phyloP scores from a whole-genome alignment of 495 filamentous ascomycete genomes.

The Podospora australis region DNA sequence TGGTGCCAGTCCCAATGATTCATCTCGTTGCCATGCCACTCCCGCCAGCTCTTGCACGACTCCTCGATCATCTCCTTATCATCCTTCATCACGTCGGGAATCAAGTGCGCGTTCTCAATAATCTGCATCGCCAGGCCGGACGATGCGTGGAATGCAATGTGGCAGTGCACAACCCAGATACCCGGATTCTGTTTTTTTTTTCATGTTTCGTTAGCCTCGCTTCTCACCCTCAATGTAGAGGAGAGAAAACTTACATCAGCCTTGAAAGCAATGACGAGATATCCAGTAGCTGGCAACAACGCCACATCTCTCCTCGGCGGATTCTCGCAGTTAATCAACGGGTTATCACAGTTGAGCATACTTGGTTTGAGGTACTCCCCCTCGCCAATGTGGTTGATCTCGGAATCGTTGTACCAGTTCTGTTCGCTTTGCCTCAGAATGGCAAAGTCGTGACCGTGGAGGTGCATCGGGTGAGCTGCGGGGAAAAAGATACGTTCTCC shows the following conservation, averaged over 20 bases:
- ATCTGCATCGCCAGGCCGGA: slow-evolving; percentile 39
- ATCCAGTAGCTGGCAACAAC: slow-evolving; percentile 26
- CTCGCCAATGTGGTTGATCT: neutral
- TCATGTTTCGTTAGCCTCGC: slow-evolving; percentile 1
- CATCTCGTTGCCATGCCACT: slow-evolving; percentile 15
- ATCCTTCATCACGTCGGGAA: slow-evolving; percentile 20
- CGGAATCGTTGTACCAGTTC: slow-evolving; percentile 5
- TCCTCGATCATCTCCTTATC: slow-evolving; percentile 12
- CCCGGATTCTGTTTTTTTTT: slow-evolving; percentile 18
- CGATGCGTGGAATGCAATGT: slow-evolving; percentile 42
- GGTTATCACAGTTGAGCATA: slow-evolving; percentile 1
- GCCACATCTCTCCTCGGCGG: slow-evolving; percentile 23
- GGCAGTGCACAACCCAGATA: slow-evolving; percentile 33
- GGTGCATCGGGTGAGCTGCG: slow-evolving; percentile 41
- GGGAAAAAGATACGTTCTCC: slow-evolving; percentile 2
- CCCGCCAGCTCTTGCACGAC: slow-evolving; percentile 30
- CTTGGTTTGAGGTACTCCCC: neutral
- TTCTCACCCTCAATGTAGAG: neutral
- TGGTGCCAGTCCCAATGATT: slow-evolving; percentile 11
- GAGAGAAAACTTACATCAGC: slow-evolving; percentile 18
- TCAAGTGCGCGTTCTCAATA: slow-evolving; percentile 31
- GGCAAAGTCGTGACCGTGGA: slow-evolving; percentile 54
- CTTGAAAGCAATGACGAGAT: slow-evolving; percentile 34
- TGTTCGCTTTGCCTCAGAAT: slow-evolving; percentile 30
- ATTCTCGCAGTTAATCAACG: slow-evolving; percentile 21